Conservation (phyloP, 2,329 filamentous ascomycete genomes). For the Cladosporium sp. region DNA sequence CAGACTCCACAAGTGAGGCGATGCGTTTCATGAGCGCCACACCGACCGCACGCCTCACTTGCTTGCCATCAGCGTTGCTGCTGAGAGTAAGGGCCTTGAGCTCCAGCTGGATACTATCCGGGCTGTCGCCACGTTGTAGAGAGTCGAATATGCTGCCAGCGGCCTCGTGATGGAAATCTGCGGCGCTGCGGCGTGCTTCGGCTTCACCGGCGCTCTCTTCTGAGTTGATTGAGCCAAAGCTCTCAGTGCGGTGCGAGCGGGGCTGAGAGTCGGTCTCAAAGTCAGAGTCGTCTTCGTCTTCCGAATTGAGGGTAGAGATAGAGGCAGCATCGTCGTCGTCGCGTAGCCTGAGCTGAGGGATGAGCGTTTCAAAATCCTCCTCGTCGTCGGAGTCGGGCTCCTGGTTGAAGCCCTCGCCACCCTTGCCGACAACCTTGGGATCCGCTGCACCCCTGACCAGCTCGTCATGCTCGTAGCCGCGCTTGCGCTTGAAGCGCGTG, state of each 20-base stretch:
- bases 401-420: constrained; percentile 54
- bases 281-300: constrained; percentile 32
- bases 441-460: constrained; percentile 36
- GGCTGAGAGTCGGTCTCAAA: constrained; percentile 40
- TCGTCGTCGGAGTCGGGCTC: constrained; percentile 60
- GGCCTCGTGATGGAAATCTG: constrained; percentile 79
- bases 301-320: constrained; percentile 58
- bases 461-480: constrained; percentile 37
- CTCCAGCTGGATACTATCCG: constrained; percentile 86
- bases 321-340: constrained; percentile 39
- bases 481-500: constrained; percentile 41
- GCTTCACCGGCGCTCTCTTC: constrained; percentile 42
- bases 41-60: constrained; percentile 81
- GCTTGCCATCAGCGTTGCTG: constrained; percentile 80
- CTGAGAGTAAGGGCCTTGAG: constrained; percentile 89
- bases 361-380: constrained; percentile 45
- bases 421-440: constrained; percentile 49
- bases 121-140: constrained; percentile 62
- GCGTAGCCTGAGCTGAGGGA: constrained; percentile 35
- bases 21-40: constrained; percentile 79
- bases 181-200: constrained; percentile 38
- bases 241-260: constrained; percentile 26
- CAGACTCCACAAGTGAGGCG: constrained; percentile 57
- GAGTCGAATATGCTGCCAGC: constrained; percentile 82
- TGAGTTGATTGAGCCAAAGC: constrained; percentile 60